phyloP scores from a whole-genome alignment of 2,329 filamentous ascomycete species.

The Mycocentrospora acerina region DNA sequence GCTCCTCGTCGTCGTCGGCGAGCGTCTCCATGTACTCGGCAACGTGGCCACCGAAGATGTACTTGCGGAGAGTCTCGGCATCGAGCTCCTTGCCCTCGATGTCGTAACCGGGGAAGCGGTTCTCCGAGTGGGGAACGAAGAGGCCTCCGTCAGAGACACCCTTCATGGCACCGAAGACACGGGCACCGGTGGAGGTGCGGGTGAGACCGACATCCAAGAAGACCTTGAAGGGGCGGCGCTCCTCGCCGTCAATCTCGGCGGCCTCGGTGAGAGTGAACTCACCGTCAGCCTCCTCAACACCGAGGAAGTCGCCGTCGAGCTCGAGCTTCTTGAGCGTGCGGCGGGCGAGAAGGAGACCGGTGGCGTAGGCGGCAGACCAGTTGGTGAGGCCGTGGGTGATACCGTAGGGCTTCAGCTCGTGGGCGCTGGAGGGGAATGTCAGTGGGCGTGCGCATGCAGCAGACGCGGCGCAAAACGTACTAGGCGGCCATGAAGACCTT shows the following conservation, averaged over 20 bases:
- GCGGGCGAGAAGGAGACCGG: constrained; percentile 94
- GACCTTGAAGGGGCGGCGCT: constrained; percentile 97
- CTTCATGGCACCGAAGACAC: constrained; percentile 99
- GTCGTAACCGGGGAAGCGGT: constrained; percentile 98
- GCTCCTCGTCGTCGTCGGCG: constrained; percentile 99
- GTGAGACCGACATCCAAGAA: constrained; percentile 97
- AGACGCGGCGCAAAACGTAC: constrained; percentile 11
- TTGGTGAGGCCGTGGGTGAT: constrained; percentile 99
- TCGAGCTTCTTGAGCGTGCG: constrained; percentile 96
- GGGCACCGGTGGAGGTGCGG: constrained; percentile 96
- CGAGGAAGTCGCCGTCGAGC: constrained; percentile 86
- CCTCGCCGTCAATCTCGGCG: constrained; percentile 84
- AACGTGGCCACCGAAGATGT: constrained; percentile 98
- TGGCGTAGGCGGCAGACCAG: constrained; percentile 97
- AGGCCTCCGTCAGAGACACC: constrained; percentile 98
- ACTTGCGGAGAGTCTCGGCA: constrained; percentile 93
- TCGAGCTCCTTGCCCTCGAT: constrained; percentile 98
- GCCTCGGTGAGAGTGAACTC: constrained; percentile 97
- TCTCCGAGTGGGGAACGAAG: constrained; percentile 96
- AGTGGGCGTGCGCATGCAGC: neutral
- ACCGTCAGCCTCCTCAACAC: constrained; percentile 95
- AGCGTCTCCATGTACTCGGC: constrained; percentile 99
- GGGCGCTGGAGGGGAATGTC: constrained; percentile 53
- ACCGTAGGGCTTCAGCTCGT: constrained; percentile 97
- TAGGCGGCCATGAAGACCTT: constrained; percentile 72